phyloP scores from a whole-genome alignment of 441 rosid genomes.

The Mallotus repandus region DNA sequence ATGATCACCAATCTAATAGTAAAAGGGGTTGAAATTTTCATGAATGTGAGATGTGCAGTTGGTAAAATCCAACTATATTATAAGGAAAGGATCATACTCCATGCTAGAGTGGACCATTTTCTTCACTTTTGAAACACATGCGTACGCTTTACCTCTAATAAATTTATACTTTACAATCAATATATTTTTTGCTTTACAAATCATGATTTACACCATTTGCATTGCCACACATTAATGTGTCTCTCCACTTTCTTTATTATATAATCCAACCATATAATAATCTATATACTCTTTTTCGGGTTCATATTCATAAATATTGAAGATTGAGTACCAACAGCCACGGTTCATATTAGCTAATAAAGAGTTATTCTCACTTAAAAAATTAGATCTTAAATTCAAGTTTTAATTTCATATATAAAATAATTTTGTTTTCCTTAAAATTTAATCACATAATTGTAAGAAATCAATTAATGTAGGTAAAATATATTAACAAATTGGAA shows the following conservation, averaged over 20 bases:
- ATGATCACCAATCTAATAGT: constrained; percentile 13
- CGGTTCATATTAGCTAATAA: no score
- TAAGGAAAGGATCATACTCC: constrained; percentile 7
- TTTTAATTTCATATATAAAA: no score
- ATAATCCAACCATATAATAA: neutral
- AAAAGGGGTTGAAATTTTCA: constrained; percentile 11
- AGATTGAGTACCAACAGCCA: no score
- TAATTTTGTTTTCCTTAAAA: no score
- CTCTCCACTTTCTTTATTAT: constrained; percentile 2
- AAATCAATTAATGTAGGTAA: no score
- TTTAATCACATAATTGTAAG: no score
- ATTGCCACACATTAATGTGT: constrained; percentile 15
- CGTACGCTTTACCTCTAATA: constrained; percentile 28
- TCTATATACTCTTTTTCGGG: no score
- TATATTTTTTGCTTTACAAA: constrained; percentile 12
- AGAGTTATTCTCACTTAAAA: no score
- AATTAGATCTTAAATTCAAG: no score
- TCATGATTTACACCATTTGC: constrained; percentile 24
- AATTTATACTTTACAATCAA: neutral
- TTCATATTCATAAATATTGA: no score
- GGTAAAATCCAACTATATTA: neutral
- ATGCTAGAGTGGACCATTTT: constrained; percentile 13
- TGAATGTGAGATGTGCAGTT: constrained; percentile 5
- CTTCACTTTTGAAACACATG: constrained; percentile 27
- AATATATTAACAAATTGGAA: no score